Base-by-base conservation (phyloP, 2,329 filamentous ascomycete genomes). In the Claviceps paspali region DNA sequence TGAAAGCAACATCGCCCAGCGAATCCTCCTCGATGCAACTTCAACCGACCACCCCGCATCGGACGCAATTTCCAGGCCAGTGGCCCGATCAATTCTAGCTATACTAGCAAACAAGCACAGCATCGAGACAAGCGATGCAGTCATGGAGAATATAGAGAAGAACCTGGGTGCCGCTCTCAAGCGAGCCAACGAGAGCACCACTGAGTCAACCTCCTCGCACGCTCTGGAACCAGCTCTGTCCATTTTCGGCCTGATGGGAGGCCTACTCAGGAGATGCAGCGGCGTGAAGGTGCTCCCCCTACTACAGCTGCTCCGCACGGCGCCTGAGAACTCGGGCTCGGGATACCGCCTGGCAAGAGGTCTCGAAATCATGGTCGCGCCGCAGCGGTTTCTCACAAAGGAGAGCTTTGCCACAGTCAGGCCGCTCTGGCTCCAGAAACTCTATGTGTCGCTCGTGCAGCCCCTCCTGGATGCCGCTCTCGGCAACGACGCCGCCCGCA, bases 351-450 rank as follows among this genome's bases (percentile, higher is more conserved):
- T 70, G 32, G 62, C 61, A 1, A 56, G 57, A 4, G 55, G 58
- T 1, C 47, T 69, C 12, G 61, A 66, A 19, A 53, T 59, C 35
- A 49, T 69, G 7, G 57, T 67, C 29, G 54, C 56, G 3, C 53
- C 59, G 4, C 60, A 62, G 36, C 48, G 50, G 2, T 51, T 55
- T 22, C 52, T 68, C 2, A 52, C 50, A 12, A 52, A 60, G 33
- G 58, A 62, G 4, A 59, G 56, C 43, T 64, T 63, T 38, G 63
- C 63, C 4, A 43, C 61, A 2, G 51, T 65, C 23, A 64, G 62
- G 43, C 60, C 61, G 3, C 53, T 70, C 1, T 65, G 62, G 60
- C 52, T 58, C 41, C 68, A 72, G 41, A 68, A 66, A 50, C 52
- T 64, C 2, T 71, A 70, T 47, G 54, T 62, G 33, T 56, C 64